Evolutionary conservation across 2,329 filamentous ascomycete genomes (phyloP), one percentile per base, ranked within the genome.

Genomic region (Aspergillus hortae): DNA sequence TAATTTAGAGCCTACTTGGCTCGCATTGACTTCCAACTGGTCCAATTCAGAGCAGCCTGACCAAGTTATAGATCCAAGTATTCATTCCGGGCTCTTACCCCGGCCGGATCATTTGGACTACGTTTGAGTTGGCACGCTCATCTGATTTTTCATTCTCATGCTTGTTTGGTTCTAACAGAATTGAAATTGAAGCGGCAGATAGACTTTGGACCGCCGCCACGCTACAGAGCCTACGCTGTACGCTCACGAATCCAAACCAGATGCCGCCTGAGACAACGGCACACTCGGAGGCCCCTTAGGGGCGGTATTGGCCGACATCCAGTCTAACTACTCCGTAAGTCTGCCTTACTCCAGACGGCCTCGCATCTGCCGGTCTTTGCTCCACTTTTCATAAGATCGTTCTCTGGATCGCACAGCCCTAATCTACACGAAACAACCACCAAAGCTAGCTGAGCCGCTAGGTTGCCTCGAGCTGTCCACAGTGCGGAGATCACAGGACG

Each of bases 341-440:
- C 43, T 47, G 43, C 32, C 51, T 49, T 56, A 47, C 44, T 23
- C 25, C 35, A 15, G 21, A 42, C 46, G 30, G 30, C 32, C 33
- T 14, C 25, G 44, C 46, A 30, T 19, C 32, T 51, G 48, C 54
- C 48, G 54, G 48, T 21, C 15, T 42, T 21, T 33, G 45, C 52
- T 50, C 52, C 52, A 52, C 56, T 50, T 55, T 53, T 53, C 44
- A 44, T 49, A 55, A 25, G 46, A 52, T 25, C 44, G 49, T 14
- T 40, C 42, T 30, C 15, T 50, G 42, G 33, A 48, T 46, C 21
- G 27, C 44, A 42, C 36, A 32, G 30, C 42, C 19, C 25, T 46
- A 53, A 57, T 59, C 19, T 54, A 59, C 25, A 44, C 53, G 56
- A 57, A 57, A 59, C 56, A n/a, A 32, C 23, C 36, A 35, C 35